Base-by-base conservation (phyloP, 495 filamentous ascomycete genomes). In the Thermochaetoides thermophila region DNA sequence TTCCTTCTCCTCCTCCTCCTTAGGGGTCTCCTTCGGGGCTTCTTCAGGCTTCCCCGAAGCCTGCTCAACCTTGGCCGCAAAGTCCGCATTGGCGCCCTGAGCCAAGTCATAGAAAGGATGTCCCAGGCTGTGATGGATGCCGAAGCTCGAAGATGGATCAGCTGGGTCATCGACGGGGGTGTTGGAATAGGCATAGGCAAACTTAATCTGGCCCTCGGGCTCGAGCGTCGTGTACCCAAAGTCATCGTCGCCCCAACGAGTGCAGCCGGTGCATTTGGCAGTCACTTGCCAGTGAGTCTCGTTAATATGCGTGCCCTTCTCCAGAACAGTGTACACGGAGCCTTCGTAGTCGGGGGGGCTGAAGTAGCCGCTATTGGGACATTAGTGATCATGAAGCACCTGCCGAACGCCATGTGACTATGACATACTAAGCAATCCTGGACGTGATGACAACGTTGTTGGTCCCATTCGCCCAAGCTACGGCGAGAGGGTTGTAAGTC, bases 231-330 rank as follows among this genome's bases (percentile, higher is more conserved):
- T 52, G 38, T 46, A 36, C 30, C 61, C 61, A 11, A 50, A 49
- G 29, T 56, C 52, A 7, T 56, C 59, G 27, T 63, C 60, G 13
- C 54, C 48, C 61, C 61, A 65, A 23, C 40, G 41, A 3, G 55
- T 49, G 44, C 60, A 62, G 28, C 61, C 61, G 23, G 44, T 52
- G 48, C 60, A 63, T 20, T 52, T 47, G 31, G 57, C 53, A 18
- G 60, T 63, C 34, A 62, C 35, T 26, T 62, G 59, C 48, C 51
- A 63, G 36, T 65, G 60, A 7, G 61, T 65, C 12, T 44, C 59
- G 49, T 65, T 65, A 48, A 56, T 40, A 32, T 48, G 35, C 6
- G 59, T 60, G 17, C 59, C 60, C 24, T 53, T 57, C 34, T 49
- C 36, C 1, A 65, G 53, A 0, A 65, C 44, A 11, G 47, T 61